Base-by-base conservation (phyloP, 2,329 filamentous ascomycete species). In the Talaromyces sp. region DNA sequence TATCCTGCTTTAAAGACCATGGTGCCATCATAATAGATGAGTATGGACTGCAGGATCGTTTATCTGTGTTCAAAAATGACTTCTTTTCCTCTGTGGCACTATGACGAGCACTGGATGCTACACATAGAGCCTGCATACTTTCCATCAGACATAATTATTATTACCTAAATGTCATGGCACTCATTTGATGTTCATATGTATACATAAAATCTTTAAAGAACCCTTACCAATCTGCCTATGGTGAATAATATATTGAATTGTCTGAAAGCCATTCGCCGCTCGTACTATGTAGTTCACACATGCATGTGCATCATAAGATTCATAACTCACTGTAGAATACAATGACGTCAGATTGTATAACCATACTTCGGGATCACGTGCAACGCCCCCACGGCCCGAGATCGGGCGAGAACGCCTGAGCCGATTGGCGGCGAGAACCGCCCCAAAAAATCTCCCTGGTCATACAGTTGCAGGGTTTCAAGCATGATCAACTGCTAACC, bases 401-500 rank as follows among this genome's bases (percentile, higher is more conserved):
- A 52, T 42, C 52, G 58, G 56, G 54, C 35, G 19, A 55, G 33
- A 41, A n/a, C 30, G 45, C 24, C 24, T 27, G 24, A 55, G 48
- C 61, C 63, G 63, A 62, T 62, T 62, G 57, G 63, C 58, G 63
- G 64, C 64, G 58, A 65, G 46, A 56, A 57, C 55, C 56, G 57
- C 39, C 51, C 19, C 30, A 43, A 48, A 62, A 63, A 63, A 60
- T 62, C 57, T 60, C 57, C 33, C 24, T 47, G 52, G 30, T 47
- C 51, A 58, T 47, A 39, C 35, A 37, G 41, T 47, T 27, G 17
- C 44, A 51, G 14, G 11, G 51, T 56, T 35, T 5, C 39, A 24
- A 41, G 19, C 56, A 62, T 57, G 49, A 52, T 47, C 50, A 35
- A 63, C 42, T 27, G 16, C 30, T 39, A 29, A 24, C 17, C 30